phyloP scores from a whole-genome alignment of 2,329 filamentous ascomycete genomes.

The Epichloe brachyelytri region DNA sequence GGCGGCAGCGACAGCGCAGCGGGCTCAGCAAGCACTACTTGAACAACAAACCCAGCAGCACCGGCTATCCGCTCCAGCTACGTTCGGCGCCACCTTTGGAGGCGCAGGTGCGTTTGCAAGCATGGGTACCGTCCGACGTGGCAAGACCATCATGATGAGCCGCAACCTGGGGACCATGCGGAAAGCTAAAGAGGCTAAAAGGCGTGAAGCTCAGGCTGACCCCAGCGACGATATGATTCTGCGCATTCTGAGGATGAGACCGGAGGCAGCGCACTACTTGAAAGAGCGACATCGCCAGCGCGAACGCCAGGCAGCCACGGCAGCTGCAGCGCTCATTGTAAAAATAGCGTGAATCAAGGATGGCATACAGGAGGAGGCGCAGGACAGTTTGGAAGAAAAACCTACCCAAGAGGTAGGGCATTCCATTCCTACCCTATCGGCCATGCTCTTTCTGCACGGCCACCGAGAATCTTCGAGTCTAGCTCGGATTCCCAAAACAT shows the following conservation, averaged over 20 bases:
- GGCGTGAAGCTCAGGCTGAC: conserved; percentile 89
- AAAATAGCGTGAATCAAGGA: conserved; percentile 62
- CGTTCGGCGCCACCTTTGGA: conserved; percentile 22
- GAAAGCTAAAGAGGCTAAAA: conserved; percentile 89
- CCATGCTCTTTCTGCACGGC: too few relatives aligned
- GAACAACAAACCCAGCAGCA: conserved; percentile 38
- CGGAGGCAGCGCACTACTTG: conserved; percentile 76
- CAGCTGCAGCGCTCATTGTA: conserved; percentile 88
- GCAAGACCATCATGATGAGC: conserved; percentile 81
- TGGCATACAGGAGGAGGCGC: conserved; percentile 32
- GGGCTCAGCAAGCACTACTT: conserved; percentile 55
- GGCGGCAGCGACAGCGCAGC: conserved; percentile 72
- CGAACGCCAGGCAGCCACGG: conserved; percentile 79
- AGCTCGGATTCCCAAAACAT: background rate
- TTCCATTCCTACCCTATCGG: too few relatives aligned
- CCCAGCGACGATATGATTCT: conserved; percentile 98
- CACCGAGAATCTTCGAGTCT: background rate
- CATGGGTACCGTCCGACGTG: conserved; percentile 51
- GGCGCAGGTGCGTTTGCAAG: conserved; percentile 41
- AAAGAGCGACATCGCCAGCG: conserved; percentile 87
- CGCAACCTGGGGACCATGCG: conserved; percentile 94
- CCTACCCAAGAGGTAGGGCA: conserved; percentile 30
- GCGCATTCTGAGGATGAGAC: conserved; percentile 85
- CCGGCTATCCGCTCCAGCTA: conserved; percentile 55
- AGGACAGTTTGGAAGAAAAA: conserved; percentile 30